A percentile compares a stretch with the other conserved stretches of the same genome.
Conservation (phyloP, 371 early-diverging fungal genomes). For the Saksenaea oblongispora region DNA sequence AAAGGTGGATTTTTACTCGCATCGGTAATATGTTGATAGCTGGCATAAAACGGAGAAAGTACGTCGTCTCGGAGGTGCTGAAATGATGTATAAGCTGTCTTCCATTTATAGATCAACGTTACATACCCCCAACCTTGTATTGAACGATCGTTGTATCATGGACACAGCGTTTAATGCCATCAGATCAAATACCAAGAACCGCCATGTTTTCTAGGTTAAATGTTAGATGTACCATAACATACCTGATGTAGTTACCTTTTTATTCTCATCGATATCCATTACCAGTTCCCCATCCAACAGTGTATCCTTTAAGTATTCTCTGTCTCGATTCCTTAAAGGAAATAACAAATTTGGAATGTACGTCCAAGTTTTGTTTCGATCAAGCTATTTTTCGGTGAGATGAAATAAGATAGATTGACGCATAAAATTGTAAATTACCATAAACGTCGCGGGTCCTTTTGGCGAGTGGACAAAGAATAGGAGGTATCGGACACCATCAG, state of each 20-base stretch:
- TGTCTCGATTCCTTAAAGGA: constrained; percentile 51
- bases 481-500: constrained; percentile 84
- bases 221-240: constrained; percentile 1
- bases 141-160: constrained; percentile 61
- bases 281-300: constrained; percentile 82
- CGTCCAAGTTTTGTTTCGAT: constrained; percentile 66
- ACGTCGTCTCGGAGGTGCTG: constrained; percentile 64
- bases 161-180: constrained; percentile 63
- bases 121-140: constrained; percentile 69
- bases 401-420: not conserved
- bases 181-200: constrained; percentile 72
- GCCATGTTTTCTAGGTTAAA: constrained; percentile 48
- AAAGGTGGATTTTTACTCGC: constrained; percentile 56
- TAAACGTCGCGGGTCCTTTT: constrained; percentile 62
- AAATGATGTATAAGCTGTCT: constrained; percentile 6
- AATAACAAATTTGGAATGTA: constrained; percentile 68
- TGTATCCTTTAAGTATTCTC: constrained; percentile 69
- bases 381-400: constrained; percentile 43
- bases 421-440: constrained; percentile 43
- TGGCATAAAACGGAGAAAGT: constrained; percentile 51
- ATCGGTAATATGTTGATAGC: constrained; percentile 41
- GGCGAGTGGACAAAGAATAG: constrained; percentile 59
- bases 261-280: constrained; percentile 54
- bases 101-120: not conserved
- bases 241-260: constrained; percentile 12